These are phyloP conservation scores for Colletotrichum sansevieriae DNA, from an alignment of 2,329 filamentous ascomycete genomes.

Conservation along the genomic window DNA sequence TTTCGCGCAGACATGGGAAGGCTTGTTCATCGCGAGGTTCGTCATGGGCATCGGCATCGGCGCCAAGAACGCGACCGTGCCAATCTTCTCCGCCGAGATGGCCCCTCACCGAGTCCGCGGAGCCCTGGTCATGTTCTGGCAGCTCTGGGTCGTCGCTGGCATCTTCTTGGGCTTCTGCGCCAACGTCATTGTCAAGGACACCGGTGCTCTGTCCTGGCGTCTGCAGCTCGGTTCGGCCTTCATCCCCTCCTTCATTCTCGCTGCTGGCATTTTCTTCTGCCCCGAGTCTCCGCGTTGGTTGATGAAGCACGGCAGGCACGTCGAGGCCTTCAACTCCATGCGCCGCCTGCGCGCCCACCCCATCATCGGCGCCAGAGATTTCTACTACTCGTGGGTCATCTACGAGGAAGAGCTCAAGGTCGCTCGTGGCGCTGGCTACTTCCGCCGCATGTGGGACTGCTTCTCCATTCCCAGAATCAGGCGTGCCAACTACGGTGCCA, in stretches of 20 bases:
- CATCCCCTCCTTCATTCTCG: constrained; percentile 64
- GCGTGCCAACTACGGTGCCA: constrained; percentile 80
- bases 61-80: constrained; percentile 73
- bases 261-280: constrained; percentile 65
- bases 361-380: constrained; percentile 58
- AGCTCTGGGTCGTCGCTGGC: constrained; percentile 49
- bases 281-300: constrained; percentile 65
- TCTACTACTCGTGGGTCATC: constrained; percentile 54
- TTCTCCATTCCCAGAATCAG: constrained; percentile 78
- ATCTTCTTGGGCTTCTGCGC: constrained; percentile 64
- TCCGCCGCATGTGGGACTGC: constrained; percentile 61
- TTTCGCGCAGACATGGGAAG: constrained; percentile 74
- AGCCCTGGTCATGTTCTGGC: constrained; percentile 79
- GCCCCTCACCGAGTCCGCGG: constrained; percentile 76
- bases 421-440: constrained; percentile 48
- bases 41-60: constrained; percentile 78
- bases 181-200: constrained; percentile 67
- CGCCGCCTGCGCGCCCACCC: constrained; percentile 52
- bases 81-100: constrained; percentile 81
- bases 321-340: constrained; percentile 68
- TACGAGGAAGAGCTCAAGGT: constrained; percentile 50
- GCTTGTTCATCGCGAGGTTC: constrained; percentile 75
- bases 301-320: constrained; percentile 65
- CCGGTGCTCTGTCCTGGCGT: constrained; percentile 69
- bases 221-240: constrained; percentile 73